A percentile compares a stretch with the other conserved stretches of the same genome.
Conservation (phyloP, 2,329 filamentous ascomycete species). For the Allantophomopsis cytisporea region DNA sequence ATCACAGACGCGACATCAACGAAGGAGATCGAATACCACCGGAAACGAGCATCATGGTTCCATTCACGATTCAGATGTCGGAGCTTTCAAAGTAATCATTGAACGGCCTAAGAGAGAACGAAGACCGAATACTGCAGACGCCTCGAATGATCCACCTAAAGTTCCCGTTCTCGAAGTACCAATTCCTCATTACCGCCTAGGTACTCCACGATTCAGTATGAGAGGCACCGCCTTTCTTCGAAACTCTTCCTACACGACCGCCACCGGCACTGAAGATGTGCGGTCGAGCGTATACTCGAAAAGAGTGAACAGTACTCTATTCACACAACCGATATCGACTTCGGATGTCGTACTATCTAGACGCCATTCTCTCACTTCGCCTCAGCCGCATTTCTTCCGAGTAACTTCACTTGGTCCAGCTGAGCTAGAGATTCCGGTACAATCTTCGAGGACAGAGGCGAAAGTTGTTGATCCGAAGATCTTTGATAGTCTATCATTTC, state of each 20-base stretch:
- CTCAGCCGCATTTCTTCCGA: conserved; percentile 7
- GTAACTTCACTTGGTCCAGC: conserved; percentile 5
- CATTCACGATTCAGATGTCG: conserved; percentile 40
- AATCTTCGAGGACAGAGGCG: conserved; percentile 8
- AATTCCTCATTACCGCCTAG: conserved; percentile 76
- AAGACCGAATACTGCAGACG: conserved; percentile 44
- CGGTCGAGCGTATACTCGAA: conserved; percentile 40
- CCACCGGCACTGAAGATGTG: conserved; percentile 52
- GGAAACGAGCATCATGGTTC: conserved; percentile 46
- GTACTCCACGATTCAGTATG: conserved; percentile 66
- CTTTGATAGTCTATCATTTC: conserved; percentile 69
- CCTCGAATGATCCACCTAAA: background rate
- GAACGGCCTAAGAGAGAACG: conserved; percentile 50
- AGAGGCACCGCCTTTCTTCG: conserved; percentile 66
- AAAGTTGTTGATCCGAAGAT: conserved; percentile 54
- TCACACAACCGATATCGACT: conserved; percentile 1
- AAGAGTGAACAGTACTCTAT: conserved; percentile 9
- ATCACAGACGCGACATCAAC: conserved; percentile 28
- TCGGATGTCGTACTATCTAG: conserved; percentile 11
- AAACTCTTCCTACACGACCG: conserved; percentile 64
- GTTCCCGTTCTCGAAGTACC: conserved; percentile 52
- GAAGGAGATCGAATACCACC: conserved; percentile 67
- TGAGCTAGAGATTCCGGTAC: conserved; percentile 4
- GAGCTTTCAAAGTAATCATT: conserved; percentile 70
- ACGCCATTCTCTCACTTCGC: conserved; percentile 17